phyloP scores from a whole-genome alignment of 1,284 basidiomycete genomes.

The Cutaneotrichosporon dermatis region DNA sequence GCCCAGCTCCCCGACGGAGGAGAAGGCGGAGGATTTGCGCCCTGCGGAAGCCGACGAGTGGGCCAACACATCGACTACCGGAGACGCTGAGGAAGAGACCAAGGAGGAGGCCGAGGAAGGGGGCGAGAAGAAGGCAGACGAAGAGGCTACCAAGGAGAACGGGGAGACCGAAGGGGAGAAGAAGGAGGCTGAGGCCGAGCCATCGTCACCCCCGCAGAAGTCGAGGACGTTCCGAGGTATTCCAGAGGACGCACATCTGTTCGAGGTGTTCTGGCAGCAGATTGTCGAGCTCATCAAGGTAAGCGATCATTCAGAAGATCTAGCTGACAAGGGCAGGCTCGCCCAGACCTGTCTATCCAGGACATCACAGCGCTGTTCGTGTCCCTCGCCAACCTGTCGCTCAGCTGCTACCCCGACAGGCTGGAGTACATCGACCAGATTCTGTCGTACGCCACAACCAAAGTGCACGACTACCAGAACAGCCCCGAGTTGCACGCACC shows the following conservation, averaged over 20 bases:
- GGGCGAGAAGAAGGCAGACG: not conserved
- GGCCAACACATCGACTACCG: conserved; percentile 21
- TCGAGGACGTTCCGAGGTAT: conserved; percentile 70
- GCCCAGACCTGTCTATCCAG: conserved; percentile 91
- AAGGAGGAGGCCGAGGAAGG: not conserved
- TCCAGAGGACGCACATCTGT: conserved; percentile 85
- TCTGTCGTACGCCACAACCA: conserved; percentile 77
- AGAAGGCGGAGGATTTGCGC: conserved; percentile 26
- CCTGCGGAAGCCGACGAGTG: conserved; percentile 42
- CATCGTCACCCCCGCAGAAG: conserved; percentile 35
- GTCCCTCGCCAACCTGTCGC: conserved; percentile 88
- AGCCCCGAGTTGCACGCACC: conserved; percentile 82
- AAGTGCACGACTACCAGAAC: conserved; percentile 75
- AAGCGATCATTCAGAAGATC: conserved; percentile 25
- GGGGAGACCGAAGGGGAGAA: conserved; percentile 12
- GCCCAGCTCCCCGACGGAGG: conserved; percentile 9
- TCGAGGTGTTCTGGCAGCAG: conserved; percentile 97
- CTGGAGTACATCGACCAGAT: conserved; percentile 95
- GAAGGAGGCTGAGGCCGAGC: conserved; percentile 10
- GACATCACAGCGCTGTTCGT: conserved; percentile 91
- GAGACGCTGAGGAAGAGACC: not conserved
- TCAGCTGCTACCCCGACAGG: conserved; percentile 89
- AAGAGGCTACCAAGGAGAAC: conserved; percentile 21
- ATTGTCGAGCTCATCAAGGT: conserved; percentile 96
- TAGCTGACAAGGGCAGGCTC: conserved; percentile 57